Evolutionary conservation across 2,329 filamentous ascomycete genomes (phyloP).

Genomic region (Diaporthe velutina): DNA sequence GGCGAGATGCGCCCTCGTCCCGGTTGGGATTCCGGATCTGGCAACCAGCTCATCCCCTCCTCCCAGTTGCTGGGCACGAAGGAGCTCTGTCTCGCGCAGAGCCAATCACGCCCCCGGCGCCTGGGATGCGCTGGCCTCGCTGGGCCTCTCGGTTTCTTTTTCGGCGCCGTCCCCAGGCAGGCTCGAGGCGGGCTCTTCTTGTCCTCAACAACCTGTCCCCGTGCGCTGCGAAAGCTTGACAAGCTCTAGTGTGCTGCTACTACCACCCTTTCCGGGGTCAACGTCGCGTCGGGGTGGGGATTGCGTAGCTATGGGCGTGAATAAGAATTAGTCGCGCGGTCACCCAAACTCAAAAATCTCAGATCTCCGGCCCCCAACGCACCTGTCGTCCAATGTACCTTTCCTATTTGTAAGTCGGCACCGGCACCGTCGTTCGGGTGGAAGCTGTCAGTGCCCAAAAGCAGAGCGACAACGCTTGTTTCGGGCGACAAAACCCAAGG

Average conservation of each 20-base stretch:
- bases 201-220: background rate
- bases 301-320: background rate
- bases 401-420: background rate
- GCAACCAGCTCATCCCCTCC: constrained; percentile 2
- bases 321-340: constrained; percentile 5
- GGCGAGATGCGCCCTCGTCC: background rate
- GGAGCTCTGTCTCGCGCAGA: constrained; percentile 6
- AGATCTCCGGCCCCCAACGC: constrained; percentile 15
- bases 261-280: background rate
- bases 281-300: background rate
- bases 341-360: constrained; percentile 8
- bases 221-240: constrained; percentile 19
- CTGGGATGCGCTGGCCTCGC: background rate
- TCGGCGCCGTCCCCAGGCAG: background rate
- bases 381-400: background rate
- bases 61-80: background rate
- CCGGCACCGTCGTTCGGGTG: background rate
- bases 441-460: constrained; percentile 1
- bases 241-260: background rate
- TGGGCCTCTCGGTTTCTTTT: background rate
- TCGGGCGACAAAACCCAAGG: background rate
- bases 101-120: background rate
- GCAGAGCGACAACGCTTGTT: background rate
- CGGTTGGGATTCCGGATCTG: constrained; percentile 11
- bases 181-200: background rate